Conservation (phyloP, 2,329 filamentous ascomycete species). For the Neopestalotiopsis sp. region DNA sequence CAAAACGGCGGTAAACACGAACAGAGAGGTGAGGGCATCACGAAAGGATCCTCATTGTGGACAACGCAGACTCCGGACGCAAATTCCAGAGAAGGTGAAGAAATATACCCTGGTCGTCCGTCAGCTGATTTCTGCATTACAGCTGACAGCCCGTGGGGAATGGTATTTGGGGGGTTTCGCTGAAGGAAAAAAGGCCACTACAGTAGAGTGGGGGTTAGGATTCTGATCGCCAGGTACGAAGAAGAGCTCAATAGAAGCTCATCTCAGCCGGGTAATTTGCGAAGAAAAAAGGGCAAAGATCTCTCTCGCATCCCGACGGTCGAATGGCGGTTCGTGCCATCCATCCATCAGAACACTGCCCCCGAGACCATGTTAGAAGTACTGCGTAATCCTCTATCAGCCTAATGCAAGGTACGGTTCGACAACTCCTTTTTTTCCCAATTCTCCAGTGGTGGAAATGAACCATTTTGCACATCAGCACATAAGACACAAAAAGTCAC, state of each 20-base stretch:
- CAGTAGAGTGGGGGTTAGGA: background rate
- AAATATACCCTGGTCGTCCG: background rate
- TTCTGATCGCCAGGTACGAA: conserved; percentile 13
- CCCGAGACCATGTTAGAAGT: too few relatives aligned
- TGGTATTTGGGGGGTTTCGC: background rate
- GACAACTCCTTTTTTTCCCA: background rate
- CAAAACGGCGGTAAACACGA: background rate
- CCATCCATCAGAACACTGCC: too few relatives aligned
- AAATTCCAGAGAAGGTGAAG: background rate
- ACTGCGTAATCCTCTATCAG: background rate
- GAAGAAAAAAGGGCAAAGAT: background rate
- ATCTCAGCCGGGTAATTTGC: background rate
- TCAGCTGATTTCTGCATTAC: background rate
- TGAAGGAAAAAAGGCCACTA: background rate
- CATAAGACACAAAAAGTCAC: background rate
- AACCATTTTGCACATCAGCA: background rate
- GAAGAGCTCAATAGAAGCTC: background rate
- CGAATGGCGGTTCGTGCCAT: background rate
- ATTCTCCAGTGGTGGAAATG: background rate
- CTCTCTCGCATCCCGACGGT: background rate
- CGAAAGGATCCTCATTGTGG: background rate
- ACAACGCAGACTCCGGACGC: background rate
- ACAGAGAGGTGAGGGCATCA: background rate
- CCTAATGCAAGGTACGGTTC: background rate
- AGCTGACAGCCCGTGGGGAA: background rate